phyloP scores from a whole-genome alignment of 78 protist species.

The Dictyostelium citrinum region DNA sequence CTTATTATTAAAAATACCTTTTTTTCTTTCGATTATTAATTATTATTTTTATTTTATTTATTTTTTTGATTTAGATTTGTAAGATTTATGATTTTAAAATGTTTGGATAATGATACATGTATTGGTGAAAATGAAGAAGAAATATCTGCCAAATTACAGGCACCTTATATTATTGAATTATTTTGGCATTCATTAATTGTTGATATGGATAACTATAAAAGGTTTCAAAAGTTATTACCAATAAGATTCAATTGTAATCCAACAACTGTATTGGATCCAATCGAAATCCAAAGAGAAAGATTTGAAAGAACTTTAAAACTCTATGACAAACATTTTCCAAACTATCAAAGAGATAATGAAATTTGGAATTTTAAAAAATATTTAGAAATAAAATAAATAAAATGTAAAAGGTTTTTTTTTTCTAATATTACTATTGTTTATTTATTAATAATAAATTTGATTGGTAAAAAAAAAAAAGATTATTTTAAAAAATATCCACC shows the following conservation, averaged over 20 bases:
- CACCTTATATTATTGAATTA: not conserved
- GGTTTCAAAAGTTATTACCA: not conserved
- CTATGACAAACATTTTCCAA: not conserved
- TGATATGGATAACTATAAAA: not conserved
- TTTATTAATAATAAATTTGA: too few species aligned
- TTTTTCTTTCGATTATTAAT: too few species aligned
- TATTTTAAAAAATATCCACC: too few species aligned
- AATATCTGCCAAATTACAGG: not conserved
- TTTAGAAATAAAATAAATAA: not conserved
- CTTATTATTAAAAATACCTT: too few species aligned
- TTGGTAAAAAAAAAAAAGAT: too few species aligned
- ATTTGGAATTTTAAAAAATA: not conserved
- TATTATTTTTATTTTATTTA: not conserved
- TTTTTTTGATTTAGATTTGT: not conserved
- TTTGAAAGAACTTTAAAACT: not conserved
- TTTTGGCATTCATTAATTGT: not conserved
- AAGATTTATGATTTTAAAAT: not conserved
- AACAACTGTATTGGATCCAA: not conserved
- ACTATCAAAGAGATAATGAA: not conserved
- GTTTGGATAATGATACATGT: not conserved
- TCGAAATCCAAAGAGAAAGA: not conserved
- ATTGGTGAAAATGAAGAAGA: not conserved
- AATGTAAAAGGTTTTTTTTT: not conserved
- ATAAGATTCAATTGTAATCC: not conserved
- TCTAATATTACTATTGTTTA: not conserved